Evolutionary conservation across 352 stramenopile species (phyloP).

Genomic region (Pythium guiyangense): DNA sequence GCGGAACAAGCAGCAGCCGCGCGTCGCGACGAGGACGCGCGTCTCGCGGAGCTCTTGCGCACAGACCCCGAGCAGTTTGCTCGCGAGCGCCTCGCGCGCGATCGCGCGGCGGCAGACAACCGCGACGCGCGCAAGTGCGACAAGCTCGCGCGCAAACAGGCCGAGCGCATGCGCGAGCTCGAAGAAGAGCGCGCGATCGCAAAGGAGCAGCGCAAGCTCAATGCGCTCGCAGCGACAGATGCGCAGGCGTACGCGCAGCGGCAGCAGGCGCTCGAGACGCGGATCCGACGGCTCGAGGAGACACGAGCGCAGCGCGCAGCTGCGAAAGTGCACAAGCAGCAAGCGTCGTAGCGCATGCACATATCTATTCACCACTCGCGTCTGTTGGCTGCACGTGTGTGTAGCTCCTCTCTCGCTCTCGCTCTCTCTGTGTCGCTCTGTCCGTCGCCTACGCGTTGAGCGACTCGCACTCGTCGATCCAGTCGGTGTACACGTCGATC

Average conservation of each 20-base stretch:
- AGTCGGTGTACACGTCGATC: slow-evolving; percentile 97
- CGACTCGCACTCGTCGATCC: slow-evolving; percentile 95
- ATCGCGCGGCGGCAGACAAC: slow-evolving; percentile 26
- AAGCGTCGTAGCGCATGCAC: slow-evolving; percentile 1
- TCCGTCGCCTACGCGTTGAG: slow-evolving; percentile 63
- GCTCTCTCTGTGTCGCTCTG: not conserved
- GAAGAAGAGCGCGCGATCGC: slow-evolving; percentile 60
- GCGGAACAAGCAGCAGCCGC: slow-evolving; percentile 16
- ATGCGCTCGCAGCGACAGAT: slow-evolving; percentile 43
- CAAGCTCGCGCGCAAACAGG: slow-evolving; percentile 43
- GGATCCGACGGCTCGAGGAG: slow-evolving; percentile 41
- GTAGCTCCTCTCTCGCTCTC: not conserved
- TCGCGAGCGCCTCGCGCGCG: slow-evolving; percentile 28
- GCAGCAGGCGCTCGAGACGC: slow-evolving; percentile 35
- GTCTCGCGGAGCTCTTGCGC: slow-evolving; percentile 28
- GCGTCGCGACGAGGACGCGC: slow-evolving; percentile 20
- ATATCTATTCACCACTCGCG: slow-evolving; percentile 14
- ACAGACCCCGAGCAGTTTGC: slow-evolving; percentile 40
- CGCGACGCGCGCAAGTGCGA: slow-evolving; percentile 28
- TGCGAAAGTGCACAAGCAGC: slow-evolving; percentile 26
- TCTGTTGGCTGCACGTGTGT: not conserved
- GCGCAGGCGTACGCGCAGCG: slow-evolving; percentile 44
- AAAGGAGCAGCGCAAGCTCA: slow-evolving; percentile 54
- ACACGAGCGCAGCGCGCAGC: slow-evolving; percentile 37
- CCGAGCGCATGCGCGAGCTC: slow-evolving; percentile 40